These are phyloP conservation scores for Pleurotus eryngii DNA, from an alignment of 768 basidiomycete genomes.

Conservation along the genomic window DNA sequence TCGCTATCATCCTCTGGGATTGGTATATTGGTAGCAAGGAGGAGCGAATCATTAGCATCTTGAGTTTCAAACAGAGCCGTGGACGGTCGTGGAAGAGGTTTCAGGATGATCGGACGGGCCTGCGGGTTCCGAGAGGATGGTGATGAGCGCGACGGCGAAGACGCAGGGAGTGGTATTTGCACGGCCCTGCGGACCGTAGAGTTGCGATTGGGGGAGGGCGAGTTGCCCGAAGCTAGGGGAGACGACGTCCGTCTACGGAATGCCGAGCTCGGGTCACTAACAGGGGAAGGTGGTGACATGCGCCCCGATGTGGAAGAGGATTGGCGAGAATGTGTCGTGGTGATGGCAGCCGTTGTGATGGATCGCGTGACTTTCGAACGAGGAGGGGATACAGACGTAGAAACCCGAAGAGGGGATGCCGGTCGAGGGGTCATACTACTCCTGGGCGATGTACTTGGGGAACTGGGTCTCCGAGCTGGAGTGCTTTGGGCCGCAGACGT, in stretches of 20 bases:
- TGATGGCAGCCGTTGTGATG: conserved; percentile 30
- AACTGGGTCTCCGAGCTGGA: conserved; percentile 42
- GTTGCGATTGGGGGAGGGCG: conserved; percentile 26
- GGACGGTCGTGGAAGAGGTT: conserved; percentile 40
- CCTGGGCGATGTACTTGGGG: conserved; percentile 38
- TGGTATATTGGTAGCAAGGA: conserved; percentile 71
- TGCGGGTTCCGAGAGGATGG: conserved; percentile 22
- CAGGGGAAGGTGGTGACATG: conserved; percentile 40
- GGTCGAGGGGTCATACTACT: conserved; percentile 35
- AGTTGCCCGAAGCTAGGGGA: conserved; percentile 33
- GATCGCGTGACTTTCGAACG: conserved; percentile 44
- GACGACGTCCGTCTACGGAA: conserved; percentile 48
- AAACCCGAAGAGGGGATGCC: conserved; percentile 43
- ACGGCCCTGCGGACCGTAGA: conserved; percentile 36
- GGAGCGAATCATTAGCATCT: conserved; percentile 56
- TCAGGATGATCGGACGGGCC: conserved; percentile 21
- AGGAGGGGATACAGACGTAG: conserved; percentile 46
- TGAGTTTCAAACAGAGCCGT: conserved; percentile 37
- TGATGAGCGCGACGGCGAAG: conserved; percentile 32
- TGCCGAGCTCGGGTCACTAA: conserved; percentile 28
- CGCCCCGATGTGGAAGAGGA: conserved; percentile 33
- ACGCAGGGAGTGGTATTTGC: conserved; percentile 34
- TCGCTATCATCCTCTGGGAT: conserved; percentile 66
- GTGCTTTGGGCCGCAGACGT: conserved; percentile 49
- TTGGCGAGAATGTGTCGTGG: conserved; percentile 36